Percentiles rank a stretch among this genome's conserved stretches.
phyloP scores from a whole-genome alignment of 352 stramenopile species.

The Phytophthora ohioensis region DNA sequence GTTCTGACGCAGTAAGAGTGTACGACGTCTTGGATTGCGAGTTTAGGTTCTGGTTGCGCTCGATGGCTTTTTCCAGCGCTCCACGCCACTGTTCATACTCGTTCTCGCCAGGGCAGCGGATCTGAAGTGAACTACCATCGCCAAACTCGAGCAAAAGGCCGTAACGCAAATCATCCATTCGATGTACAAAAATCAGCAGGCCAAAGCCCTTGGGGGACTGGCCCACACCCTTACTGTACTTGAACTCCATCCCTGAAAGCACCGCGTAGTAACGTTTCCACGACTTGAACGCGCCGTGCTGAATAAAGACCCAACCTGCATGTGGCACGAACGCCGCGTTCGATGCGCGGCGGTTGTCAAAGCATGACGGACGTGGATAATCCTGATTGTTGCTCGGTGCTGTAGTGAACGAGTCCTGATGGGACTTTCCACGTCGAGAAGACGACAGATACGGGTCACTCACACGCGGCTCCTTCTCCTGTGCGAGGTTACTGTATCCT shows the following conservation, averaged over 20 bases:
- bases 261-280: constrained; percentile 83
- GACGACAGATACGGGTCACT: constrained; percentile 51
- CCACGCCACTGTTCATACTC: constrained; percentile 67
- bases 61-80: constrained; percentile 59
- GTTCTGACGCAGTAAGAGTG: constrained; percentile 65
- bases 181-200: constrained; percentile 53
- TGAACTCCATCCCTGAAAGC: constrained; percentile 77
- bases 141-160: constrained; percentile 67
- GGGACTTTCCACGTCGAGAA: constrained; percentile 32
- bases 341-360: constrained; percentile 66
- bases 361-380: constrained; percentile 56
- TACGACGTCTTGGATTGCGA: constrained; percentile 78
- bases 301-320: constrained; percentile 75
- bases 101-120: constrained; percentile 52
- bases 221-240: constrained; percentile 70
- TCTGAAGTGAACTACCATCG: constrained; percentile 50
- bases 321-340: constrained; percentile 66
- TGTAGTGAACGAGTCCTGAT: constrained; percentile 37
- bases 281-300: constrained; percentile 61
- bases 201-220: constrained; percentile 77
- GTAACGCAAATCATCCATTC: constrained; percentile 54
- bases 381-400: constrained; percentile 33
- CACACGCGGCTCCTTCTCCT: constrained; percentile 44
- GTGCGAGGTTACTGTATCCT: constrained; percentile 67
- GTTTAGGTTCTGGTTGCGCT: constrained; percentile 58